phyloP scores from a whole-genome alignment of 2,329 filamentous ascomycete genomes.

The Gnomoniopsis sp. region DNA sequence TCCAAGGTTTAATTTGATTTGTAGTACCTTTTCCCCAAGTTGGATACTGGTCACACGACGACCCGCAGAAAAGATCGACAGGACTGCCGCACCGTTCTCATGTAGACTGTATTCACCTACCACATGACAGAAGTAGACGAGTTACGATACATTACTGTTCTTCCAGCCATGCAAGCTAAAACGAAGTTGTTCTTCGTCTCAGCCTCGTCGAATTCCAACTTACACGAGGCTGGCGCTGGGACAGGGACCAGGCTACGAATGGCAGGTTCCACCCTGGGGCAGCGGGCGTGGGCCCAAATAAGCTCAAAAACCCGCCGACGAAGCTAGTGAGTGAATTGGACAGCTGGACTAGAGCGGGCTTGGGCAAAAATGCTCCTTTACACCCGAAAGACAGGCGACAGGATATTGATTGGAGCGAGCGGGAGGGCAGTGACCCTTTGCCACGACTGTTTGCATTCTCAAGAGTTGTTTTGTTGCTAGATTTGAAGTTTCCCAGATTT shows the following conservation, averaged over 20 bases:
- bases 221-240: conserved; percentile 1
- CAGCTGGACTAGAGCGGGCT: background rate
- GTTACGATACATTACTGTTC: background rate
- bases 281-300: background rate
- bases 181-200: background rate
- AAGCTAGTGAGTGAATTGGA: background rate
- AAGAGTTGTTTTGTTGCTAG: too few species aligned
- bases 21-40: too few species aligned
- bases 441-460: too few species aligned
- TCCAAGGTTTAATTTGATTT: too few species aligned
- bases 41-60: too few species aligned
- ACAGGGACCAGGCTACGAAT: background rate
- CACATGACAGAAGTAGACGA: too few species aligned
- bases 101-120: too few species aligned
- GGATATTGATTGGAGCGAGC: too few species aligned
- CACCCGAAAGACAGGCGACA: background rate
- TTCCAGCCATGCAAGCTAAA: background rate
- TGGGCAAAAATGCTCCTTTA: background rate
- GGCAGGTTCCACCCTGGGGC: background rate
- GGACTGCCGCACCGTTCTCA: too few species aligned
- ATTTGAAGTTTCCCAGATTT: too few species aligned
- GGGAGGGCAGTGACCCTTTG: too few species aligned
- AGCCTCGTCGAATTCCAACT: background rate
- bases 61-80: too few species aligned
- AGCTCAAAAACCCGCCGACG: conserved; percentile 2